Base-by-base conservation (phyloP, 257 asterid species). In the Plantago major region DNA sequence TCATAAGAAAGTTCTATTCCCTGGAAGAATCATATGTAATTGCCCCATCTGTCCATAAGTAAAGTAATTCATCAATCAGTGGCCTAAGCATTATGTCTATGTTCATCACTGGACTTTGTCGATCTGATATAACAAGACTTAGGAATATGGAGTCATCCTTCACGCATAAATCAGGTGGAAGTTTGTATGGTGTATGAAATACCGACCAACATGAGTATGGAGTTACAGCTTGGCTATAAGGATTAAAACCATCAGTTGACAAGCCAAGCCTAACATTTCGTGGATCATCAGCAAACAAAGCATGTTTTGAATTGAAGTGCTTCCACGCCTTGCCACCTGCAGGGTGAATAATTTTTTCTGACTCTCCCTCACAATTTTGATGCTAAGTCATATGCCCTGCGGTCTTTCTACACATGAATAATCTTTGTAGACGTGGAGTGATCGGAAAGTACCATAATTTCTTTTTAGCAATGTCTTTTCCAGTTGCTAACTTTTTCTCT, bases 201-300 rank as follows among this genome's bases (percentile, higher is more conserved):
- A 51, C 33, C 1, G 57, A 33, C 57, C 57, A 51, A 51, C 57
- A 51, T 6, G 57, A 51, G 57, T 51, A 51, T 22, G 38, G 28
- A 11, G 37, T 19, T 52, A n/a, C 58, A 52, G 58, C 18, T 10
- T 52, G 6, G 38, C 38, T 26, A 52, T 52, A 38, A 17, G 58
- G 58, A 26, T 52, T 22, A 52, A 52, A 51, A 4, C 57, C 37
- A 22, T 51, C 57, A 9, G 57, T 51, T 16, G 33, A 7, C 1
- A 51, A 10, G 11, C 57, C 57, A 52, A 52, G 58, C 1, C 58
- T 26, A n/a, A 54, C 58, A 19, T 54, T 54, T 22, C 58, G 28
- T 9, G 58, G 42, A 10, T 54, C 42, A 1, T 2, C 38, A 10
- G 42, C 58, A 22, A 54, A 54, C 1, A 10, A 30, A 22, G 38